phyloP scores from a whole-genome alignment of 768 basidiomycete genomes.

The Boletus sp. region DNA sequence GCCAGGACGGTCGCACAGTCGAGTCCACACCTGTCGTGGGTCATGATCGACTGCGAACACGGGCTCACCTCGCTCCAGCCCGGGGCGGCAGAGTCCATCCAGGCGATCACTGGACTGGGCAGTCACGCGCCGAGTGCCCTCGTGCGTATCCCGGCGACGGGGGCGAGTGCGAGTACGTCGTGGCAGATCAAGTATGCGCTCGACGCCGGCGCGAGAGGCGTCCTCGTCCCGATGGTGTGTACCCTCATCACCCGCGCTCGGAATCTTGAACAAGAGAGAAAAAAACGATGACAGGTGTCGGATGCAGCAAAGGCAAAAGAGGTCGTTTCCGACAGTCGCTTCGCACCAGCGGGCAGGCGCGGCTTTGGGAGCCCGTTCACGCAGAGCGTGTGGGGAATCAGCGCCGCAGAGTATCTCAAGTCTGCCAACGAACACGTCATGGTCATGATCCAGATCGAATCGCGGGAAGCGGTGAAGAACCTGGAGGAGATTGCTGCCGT shows the following conservation, averaged over 20 bases:
- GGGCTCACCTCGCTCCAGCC: constrained; percentile 55
- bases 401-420: constrained; percentile 47
- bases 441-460: constrained; percentile 69
- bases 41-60: constrained; percentile 68
- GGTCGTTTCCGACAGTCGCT: constrained; percentile 53
- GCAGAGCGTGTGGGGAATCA: constrained; percentile 54
- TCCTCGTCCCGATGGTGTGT: constrained; percentile 65
- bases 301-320: constrained; percentile 54
- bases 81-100: constrained; percentile 52
- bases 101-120: constrained; percentile 49
- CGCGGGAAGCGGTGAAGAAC: constrained; percentile 54
- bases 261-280: not conserved
- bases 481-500: constrained; percentile 58
- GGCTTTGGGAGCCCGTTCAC: constrained; percentile 68
- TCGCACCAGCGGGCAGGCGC: constrained; percentile 68
- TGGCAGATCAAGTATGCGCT: constrained; percentile 75
- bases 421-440: constrained; percentile 54
- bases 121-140: constrained; percentile 47
- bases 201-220: constrained; percentile 62
- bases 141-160: constrained; percentile 64
- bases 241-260: not conserved
- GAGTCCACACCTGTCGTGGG: constrained; percentile 56
- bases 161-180: constrained; percentile 47
- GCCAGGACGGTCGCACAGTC: constrained; percentile 58
- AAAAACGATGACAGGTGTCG: constrained; percentile 38